Base-by-base conservation (phyloP, 331 rosid species). In the Acacia concinna region DNA sequence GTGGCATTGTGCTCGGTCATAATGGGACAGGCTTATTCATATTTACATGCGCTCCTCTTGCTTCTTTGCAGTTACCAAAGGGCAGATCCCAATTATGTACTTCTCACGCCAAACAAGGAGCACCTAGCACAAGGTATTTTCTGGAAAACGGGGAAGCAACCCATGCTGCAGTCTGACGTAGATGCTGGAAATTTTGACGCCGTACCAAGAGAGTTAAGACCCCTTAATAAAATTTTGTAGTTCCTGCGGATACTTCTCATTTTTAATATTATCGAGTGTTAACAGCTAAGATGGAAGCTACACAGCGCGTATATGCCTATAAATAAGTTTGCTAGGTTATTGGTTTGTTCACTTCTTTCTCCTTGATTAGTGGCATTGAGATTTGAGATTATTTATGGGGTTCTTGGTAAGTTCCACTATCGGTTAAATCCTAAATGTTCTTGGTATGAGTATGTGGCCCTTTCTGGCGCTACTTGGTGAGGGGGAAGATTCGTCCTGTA, bases 81-180 rank as follows among this genome's bases (percentile, higher is more conserved):
- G 87, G 99, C 99, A 4, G 98, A 96, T 89, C 98, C 99, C 23
- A 93, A 93, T 87, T 93, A 71, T 64, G 97, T 91, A 49, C 93
- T 96, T 97, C 93, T 96, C 81, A 93, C 99, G 15, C 98, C 94
- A 46, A 91, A 74, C 83, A 96, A 90, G 86, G 97, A 91, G 87
- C 98, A 96, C 86, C 79, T 90, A 56, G 99, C 98, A 11, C 88
- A 93, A 77, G 98, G 99, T 86, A 75, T 91, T 38, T 84, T 81
- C 68, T 90, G 96, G 98, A 68, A 91, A 87, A 84, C 80, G 41
- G 97, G 99, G 57, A 88, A 89, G 79, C 85, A 92, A 52, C 97
- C 98, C 34, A 83, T 93, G 98, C 85, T 93, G 20, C 86, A 93
- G 77, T 81, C 97, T 4, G 91, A 91, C 69, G 47, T 96, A 43